phyloP scores from a whole-genome alignment of 2,329 filamentous ascomycete genomes.

The Colletotrichum plurivorum region DNA sequence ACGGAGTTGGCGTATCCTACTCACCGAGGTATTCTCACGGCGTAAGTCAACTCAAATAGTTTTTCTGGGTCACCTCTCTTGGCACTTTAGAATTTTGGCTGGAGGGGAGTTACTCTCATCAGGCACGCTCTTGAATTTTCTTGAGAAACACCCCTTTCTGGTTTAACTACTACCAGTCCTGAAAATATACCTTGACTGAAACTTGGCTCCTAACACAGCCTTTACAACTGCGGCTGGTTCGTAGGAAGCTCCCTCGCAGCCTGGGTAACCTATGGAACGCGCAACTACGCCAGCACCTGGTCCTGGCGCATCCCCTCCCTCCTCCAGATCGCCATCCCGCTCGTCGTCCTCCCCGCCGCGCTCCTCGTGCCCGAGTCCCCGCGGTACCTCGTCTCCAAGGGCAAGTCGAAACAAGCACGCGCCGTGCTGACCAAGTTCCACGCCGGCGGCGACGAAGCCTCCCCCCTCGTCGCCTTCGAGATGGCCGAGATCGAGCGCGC shows the following conservation, averaged over 20 bases:
- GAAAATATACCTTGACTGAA: too few species aligned
- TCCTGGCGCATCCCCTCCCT: constrained; percentile 19
- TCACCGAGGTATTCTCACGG: constrained; percentile 48
- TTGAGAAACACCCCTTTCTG: too few species aligned
- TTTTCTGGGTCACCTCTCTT: too few species aligned
- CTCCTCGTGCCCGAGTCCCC: constrained; percentile 44
- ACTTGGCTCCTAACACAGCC: background rate
- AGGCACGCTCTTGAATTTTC: too few species aligned
- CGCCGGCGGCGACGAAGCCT: constrained; percentile 54
- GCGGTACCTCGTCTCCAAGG: constrained; percentile 33
- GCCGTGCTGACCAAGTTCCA: constrained; percentile 56
- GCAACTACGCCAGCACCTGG: constrained; percentile 15
- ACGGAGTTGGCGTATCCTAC: constrained; percentile 60
- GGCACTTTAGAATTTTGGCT: too few species aligned
- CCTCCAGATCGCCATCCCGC: constrained; percentile 13
- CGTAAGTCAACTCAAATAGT: constrained; percentile 26
- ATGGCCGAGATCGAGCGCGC: constrained; percentile 25
- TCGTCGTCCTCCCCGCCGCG: constrained; percentile 28
- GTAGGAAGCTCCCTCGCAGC: background rate
- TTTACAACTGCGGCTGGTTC: constrained; percentile 10
- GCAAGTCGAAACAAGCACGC: constrained; percentile 45
- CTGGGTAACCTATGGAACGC: background rate
- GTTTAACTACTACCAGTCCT: too few species aligned
- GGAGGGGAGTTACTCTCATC: too few species aligned
- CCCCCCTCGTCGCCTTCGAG: constrained; percentile 52